These are phyloP conservation scores for Echium plantagineum DNA, from an alignment of 257 asterid species.

Conservation along the genomic window DNA sequence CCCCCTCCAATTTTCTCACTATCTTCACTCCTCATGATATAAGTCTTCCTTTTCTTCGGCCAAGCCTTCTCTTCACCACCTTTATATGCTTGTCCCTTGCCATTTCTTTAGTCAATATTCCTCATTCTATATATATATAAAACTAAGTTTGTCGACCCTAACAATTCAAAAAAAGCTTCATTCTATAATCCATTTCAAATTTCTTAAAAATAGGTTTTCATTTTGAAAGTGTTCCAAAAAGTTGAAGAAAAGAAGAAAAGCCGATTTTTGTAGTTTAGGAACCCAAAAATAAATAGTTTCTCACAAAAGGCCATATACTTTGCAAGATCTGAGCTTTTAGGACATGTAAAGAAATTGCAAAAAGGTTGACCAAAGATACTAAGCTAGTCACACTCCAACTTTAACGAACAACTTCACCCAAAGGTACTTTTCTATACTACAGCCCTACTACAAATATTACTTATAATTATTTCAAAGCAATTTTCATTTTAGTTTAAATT, in stretches of 20 bases:
- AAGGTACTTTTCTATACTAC: constrained; percentile 26
- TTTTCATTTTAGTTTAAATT: too few species aligned
- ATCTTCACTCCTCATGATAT: constrained; percentile 18
- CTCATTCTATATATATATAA: constrained; percentile 11
- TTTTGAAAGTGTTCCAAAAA: neutral
- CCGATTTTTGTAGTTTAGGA: neutral
- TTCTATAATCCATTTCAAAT: neutral
- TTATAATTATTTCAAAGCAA: too few species aligned
- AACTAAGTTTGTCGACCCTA: constrained; percentile 13
- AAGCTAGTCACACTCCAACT: constrained; percentile 57
- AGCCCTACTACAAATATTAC: neutral
- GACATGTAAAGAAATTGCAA: constrained; percentile 4
- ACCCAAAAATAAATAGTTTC: too few species aligned
- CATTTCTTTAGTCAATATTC: constrained; percentile 11
- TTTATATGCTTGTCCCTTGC: constrained; percentile 40
- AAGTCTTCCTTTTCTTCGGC: constrained; percentile 49
- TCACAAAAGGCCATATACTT: neutral
- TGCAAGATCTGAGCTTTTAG: constrained; percentile 14
- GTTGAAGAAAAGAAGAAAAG: neutral
- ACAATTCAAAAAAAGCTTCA: constrained; percentile 2
- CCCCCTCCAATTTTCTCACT: too few species aligned
- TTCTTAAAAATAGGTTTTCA: neutral
- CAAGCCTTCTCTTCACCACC: constrained; percentile 51
- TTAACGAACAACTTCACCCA: too few species aligned
- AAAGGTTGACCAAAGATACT: constrained; percentile 64